Percentiles rank a stretch among this genome's conserved stretches.
Evolutionary conservation across 306 rosid species (phyloP).

Genomic region (Gastrolobium villosum): DNA sequence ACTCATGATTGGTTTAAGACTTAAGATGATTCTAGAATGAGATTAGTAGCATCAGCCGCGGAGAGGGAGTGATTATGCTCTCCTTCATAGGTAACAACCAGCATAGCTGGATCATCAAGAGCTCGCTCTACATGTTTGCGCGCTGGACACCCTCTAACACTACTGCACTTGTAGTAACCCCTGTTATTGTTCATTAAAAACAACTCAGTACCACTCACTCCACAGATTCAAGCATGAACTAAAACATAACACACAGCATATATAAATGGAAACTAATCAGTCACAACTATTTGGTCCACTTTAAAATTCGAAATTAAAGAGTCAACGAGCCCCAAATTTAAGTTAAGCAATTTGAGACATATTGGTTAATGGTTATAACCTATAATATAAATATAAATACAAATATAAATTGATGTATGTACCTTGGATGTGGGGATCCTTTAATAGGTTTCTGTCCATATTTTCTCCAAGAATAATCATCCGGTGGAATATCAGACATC

Average conservation of each 20-base stretch:
- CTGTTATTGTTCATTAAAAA: slow-evolving; percentile 49
- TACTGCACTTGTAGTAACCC: slow-evolving; percentile 98
- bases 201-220: slow-evolving; percentile 9
- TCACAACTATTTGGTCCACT: neutral
- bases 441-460: slow-evolving; percentile 95
- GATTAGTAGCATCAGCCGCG: slow-evolving; percentile 73
- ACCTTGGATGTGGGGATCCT: slow-evolving; percentile 98
- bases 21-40: slow-evolving; percentile 82
- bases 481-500: slow-evolving; percentile 95
- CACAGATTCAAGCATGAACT: neutral
- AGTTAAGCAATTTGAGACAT: too few species aligned
- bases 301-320: neutral
- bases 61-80: slow-evolving; percentile 88
- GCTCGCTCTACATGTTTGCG: slow-evolving; percentile 97
- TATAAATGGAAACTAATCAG: neutral
- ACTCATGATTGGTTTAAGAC: slow-evolving; percentile 44
- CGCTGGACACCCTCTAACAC: slow-evolving; percentile 97
- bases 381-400: too few species aligned
- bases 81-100: slow-evolving; percentile 92
- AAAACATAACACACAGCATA: neutral
- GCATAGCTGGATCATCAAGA: slow-evolving; percentile 84
- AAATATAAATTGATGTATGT: neutral
- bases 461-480: slow-evolving; percentile 95
- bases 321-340: slow-evolving; percentile 6
- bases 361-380: too few species aligned